Percentiles rank a stretch among this genome's conserved stretches.
Conservation (phyloP, 352 stramenopile species). For the Elongisporangium anandrum region DNA sequence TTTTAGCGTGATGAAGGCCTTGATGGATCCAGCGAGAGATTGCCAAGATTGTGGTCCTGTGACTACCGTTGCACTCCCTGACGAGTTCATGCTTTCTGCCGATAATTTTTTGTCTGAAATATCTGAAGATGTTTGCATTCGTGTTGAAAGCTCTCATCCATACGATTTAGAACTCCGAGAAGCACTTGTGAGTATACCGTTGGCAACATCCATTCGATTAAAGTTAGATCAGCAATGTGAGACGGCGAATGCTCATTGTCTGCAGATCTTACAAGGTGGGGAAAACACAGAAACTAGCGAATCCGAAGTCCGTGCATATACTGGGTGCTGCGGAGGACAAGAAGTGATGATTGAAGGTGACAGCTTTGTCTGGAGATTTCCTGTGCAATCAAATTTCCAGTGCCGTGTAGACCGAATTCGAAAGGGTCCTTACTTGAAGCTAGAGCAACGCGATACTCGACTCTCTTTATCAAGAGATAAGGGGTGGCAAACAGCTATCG, state of each 20-base stretch:
- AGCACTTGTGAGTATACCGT: slow-evolving; percentile 68
- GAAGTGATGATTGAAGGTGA: slow-evolving; percentile 86
- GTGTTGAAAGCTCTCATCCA: slow-evolving; percentile 69
- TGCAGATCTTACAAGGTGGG: slow-evolving; percentile 82
- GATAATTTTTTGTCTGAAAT: slow-evolving; percentile 87
- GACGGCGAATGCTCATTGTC: slow-evolving; percentile 81
- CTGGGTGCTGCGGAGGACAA: slow-evolving; percentile 69
- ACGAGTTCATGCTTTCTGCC: slow-evolving; percentile 86
- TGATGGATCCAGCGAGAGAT: slow-evolving; percentile 54
- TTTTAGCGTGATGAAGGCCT: slow-evolving; percentile 79
- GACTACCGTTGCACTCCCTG: slow-evolving; percentile 29
- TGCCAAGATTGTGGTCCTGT: slow-evolving; percentile 1
- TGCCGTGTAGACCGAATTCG: slow-evolving; percentile 80
- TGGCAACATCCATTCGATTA: slow-evolving; percentile 82
- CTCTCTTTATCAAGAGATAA: slow-evolving; percentile 85
- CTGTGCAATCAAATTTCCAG: slow-evolving; percentile 87
- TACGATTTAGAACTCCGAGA: slow-evolving; percentile 84
- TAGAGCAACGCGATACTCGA: slow-evolving; percentile 82
- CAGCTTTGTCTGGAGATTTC: slow-evolving; percentile 85
- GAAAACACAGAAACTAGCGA: slow-evolving; percentile 45
- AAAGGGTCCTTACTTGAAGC: slow-evolving; percentile 86
- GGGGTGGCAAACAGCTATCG: slow-evolving; percentile 85
- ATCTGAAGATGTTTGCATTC: slow-evolving; percentile 79
- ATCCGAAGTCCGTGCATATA: slow-evolving; percentile 84
- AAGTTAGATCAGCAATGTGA: slow-evolving; percentile 73